Percentiles rank a stretch among this genome's conserved stretches.
Conservation (phyloP, 2,329 filamentous ascomycete species). For the Paecilomyces formosus region DNA sequence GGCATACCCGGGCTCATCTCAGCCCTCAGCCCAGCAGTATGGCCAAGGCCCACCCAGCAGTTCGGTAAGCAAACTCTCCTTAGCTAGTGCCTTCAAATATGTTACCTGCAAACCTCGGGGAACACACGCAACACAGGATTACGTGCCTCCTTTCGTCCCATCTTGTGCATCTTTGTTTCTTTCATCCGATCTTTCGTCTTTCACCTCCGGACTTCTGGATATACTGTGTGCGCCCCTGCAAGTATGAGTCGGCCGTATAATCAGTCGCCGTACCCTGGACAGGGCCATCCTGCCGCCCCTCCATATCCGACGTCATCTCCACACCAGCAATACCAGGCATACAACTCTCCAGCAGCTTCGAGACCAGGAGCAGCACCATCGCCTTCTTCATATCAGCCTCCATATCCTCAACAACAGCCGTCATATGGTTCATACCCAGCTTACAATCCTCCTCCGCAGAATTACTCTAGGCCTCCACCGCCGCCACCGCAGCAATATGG, state of each 20-base stretch:
- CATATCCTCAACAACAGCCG: constrained; percentile 22
- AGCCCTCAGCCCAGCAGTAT: constrained; percentile 14
- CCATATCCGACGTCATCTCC: constrained; percentile 28
- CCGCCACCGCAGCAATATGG: constrained; percentile 32
- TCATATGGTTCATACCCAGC: background rate
- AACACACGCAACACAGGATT: background rate
- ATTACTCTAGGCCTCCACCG: constrained; percentile 36
- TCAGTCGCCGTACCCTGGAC: constrained; percentile 27
- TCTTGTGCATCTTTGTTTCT: constrained; percentile 2
- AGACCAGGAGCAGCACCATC: constrained; percentile 22
- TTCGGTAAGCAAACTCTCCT: constrained; percentile 25
- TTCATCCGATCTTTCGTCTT: constrained; percentile 1
- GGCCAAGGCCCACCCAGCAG: constrained; percentile 14
- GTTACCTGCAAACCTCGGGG: background rate
- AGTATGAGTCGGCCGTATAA: constrained; percentile 31
- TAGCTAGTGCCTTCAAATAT: background rate
- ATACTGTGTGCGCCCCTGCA: constrained; percentile 8
- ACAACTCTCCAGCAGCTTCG: constrained; percentile 25
- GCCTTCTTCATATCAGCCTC: constrained; percentile 22
- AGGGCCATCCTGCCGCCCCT: constrained; percentile 21
- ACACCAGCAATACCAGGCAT: constrained; percentile 28
- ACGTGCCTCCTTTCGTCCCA: background rate
- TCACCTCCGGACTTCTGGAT: constrained; percentile 5
- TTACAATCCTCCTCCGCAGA: constrained; percentile 17
- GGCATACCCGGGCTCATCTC: constrained; percentile 42